Percentiles rank a stretch among this genome's conserved stretches.
Conservation (phyloP, 768 basidiomycete species). For the Suillus occidentalis region DNA sequence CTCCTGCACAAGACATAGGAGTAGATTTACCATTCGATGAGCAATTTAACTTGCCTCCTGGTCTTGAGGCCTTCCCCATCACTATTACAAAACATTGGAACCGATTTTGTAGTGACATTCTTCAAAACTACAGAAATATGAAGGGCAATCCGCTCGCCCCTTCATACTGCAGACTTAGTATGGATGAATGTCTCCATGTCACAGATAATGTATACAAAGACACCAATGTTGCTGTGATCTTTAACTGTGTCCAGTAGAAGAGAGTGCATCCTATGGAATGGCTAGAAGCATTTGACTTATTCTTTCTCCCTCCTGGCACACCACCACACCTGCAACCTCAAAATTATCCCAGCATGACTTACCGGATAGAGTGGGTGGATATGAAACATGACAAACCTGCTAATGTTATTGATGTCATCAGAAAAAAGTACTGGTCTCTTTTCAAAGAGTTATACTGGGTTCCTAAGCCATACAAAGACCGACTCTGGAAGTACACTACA, state of each 20-base stretch:
- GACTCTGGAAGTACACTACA: not conserved
- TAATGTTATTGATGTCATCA: not conserved
- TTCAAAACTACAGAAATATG: slow-evolving; percentile 2
- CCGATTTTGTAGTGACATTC: not conserved
- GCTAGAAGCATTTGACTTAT: not conserved
- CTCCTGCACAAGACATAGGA: not conserved
- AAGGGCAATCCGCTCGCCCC: not conserved
- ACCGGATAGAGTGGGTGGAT: not conserved
- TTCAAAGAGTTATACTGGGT: not conserved
- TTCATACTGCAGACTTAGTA: not conserved
- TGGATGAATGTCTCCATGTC: not conserved
- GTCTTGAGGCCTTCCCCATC: not conserved
- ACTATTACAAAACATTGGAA: not conserved
- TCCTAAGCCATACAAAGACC: not conserved
- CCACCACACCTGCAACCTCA: no score
- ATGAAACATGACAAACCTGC: not conserved
- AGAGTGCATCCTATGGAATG: not conserved
- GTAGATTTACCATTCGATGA: not conserved
- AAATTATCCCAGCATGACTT: no score
- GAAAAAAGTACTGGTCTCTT: not conserved
- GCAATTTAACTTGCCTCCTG: not conserved
- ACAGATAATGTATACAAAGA: not conserved
- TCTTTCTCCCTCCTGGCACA: not conserved
- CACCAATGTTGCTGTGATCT: not conserved
- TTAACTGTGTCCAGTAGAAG: not conserved